Evolutionary conservation across 208 protist species (phyloP).

Genomic region (Willaertia magna): DNA sequence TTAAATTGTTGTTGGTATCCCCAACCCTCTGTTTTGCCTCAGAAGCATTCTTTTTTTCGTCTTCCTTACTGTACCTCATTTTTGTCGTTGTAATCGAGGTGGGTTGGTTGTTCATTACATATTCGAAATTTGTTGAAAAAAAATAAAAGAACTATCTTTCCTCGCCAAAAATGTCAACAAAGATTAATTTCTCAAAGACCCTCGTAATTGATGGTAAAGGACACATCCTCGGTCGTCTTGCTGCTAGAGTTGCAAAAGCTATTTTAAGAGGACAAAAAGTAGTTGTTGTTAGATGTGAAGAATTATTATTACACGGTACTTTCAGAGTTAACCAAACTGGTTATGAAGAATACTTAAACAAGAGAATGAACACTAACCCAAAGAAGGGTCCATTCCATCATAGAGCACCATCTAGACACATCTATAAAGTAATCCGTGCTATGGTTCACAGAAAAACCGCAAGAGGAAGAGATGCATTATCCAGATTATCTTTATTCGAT

Average conservation of each 20-base stretch:
- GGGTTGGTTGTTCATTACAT: too few relatives aligned
- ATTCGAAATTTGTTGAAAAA: not conserved
- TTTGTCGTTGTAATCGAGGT: too few relatives aligned
- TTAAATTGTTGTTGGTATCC: too few relatives aligned
- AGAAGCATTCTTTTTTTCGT: too few relatives aligned
- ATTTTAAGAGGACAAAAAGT: slow-evolving; percentile 87
- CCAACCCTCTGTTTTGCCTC: too few relatives aligned
- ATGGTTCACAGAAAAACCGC: slow-evolving; percentile 91
- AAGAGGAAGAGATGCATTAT: slow-evolving; percentile 53
- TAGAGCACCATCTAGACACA: slow-evolving; percentile 87
- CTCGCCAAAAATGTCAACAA: not conserved
- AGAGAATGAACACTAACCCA: slow-evolving; percentile 93
- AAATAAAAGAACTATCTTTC: not conserved
- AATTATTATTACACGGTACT: slow-evolving; percentile 81
- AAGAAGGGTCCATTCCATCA: slow-evolving; percentile 91
- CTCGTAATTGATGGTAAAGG: slow-evolving; percentile 91
- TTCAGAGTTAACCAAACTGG: slow-evolving; percentile 93
- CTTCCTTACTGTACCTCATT: too few relatives aligned
- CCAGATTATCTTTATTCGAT: slow-evolving; percentile 63
- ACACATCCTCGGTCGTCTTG: slow-evolving; percentile 92
- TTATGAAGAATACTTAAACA: slow-evolving; percentile 62
- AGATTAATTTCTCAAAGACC: slow-evolving; percentile 34
- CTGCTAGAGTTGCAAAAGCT: slow-evolving; percentile 92
- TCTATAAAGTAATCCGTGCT: slow-evolving; percentile 83
- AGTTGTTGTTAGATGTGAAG: slow-evolving; percentile 88